A percentile compares a stretch with the other conserved stretches of the same genome.
Conservation (phyloP, 2,329 filamentous ascomycete genomes). For the Aspergillus fumigatus region DNA sequence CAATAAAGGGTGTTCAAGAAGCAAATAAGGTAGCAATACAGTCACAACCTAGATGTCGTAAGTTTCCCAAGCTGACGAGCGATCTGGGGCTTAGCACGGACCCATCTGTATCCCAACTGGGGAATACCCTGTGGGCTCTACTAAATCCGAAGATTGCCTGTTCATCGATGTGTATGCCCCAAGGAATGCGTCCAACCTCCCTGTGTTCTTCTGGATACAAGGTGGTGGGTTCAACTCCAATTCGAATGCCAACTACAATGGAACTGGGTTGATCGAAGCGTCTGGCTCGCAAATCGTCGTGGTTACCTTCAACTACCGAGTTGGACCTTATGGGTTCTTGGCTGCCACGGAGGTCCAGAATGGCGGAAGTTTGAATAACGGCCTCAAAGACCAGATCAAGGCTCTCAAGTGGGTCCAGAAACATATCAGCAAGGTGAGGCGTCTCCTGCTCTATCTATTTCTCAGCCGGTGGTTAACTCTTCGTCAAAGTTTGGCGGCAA, state of each 20-base stretch:
- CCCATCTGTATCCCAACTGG: conserved; percentile 63
- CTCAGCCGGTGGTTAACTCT: conserved; percentile 4
- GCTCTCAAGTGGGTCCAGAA: conserved; percentile 65
- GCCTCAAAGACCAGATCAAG: conserved; percentile 65
- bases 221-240: conserved; percentile 60
- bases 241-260: conserved; percentile 58
- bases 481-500: conserved; percentile 61
- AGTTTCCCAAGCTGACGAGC: conserved; percentile 6
- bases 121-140: conserved; percentile 56
- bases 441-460: not conserved
- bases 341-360: conserved; percentile 51
- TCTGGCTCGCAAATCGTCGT: conserved; percentile 60
- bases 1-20: conserved; percentile 43
- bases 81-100: conserved; percentile 28
- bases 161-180: conserved; percentile 42
- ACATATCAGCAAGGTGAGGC: conserved; percentile 50
- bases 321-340: conserved; percentile 70
- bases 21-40: conserved; percentile 49
- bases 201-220: conserved; percentile 61
- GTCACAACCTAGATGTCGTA: not conserved
- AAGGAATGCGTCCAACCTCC: conserved; percentile 46
- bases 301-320: conserved; percentile 71
- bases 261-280: conserved; percentile 56
- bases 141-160: conserved; percentile 43
- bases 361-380: conserved; percentile 59